Evolutionary conservation across 352 stramenopile species (phyloP).

Genomic region (Phytophthora tentaculata): DNA sequence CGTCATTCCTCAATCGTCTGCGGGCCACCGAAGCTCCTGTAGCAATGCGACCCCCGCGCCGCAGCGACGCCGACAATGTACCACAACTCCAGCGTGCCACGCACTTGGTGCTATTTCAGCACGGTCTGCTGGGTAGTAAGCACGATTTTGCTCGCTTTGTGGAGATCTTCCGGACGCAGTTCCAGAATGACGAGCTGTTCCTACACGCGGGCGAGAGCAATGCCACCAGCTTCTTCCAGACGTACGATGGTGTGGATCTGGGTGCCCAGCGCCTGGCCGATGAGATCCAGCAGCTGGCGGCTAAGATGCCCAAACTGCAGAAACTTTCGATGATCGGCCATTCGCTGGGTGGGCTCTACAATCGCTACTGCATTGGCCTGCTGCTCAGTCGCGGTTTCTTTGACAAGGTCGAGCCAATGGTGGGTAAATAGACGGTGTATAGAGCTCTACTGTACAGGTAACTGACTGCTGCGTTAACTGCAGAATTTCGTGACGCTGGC

Average conservation of each 20-base stretch:
- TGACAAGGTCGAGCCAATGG: slow-evolving; percentile 69
- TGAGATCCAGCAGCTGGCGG: slow-evolving; percentile 61
- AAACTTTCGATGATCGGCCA: slow-evolving; percentile 83
- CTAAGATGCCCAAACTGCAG: slow-evolving; percentile 60
- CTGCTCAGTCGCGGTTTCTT: slow-evolving; percentile 80
- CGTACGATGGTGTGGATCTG: slow-evolving; percentile 78
- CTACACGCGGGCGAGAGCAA: slow-evolving; percentile 60
- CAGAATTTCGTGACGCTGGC: slow-evolving; percentile 87
- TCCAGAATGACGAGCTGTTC: slow-evolving; percentile 54
- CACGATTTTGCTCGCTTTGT: slow-evolving; percentile 68
- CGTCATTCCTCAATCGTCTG: slow-evolving; percentile 29
- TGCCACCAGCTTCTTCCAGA: slow-evolving; percentile 67
- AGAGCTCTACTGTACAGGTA: background rate
- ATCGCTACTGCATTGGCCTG: slow-evolving; percentile 77
- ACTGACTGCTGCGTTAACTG: slow-evolving; percentile 13
- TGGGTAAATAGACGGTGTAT: slow-evolving; percentile 19
- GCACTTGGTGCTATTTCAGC: slow-evolving; percentile 77
- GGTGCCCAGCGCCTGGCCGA: slow-evolving; percentile 74
- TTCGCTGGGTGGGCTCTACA: slow-evolving; percentile 82
- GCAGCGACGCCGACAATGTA: slow-evolving; percentile 8
- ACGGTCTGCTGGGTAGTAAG: slow-evolving; percentile 73
- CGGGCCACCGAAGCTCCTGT: background rate
- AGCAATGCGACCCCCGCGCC: slow-evolving; percentile 21
- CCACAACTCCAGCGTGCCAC: slow-evolving; percentile 31
- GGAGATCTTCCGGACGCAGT: slow-evolving; percentile 55